These are phyloP conservation scores for Marsdenia floribunda DNA, from an alignment of 257 asterid species.

Conservation along the genomic window DNA sequence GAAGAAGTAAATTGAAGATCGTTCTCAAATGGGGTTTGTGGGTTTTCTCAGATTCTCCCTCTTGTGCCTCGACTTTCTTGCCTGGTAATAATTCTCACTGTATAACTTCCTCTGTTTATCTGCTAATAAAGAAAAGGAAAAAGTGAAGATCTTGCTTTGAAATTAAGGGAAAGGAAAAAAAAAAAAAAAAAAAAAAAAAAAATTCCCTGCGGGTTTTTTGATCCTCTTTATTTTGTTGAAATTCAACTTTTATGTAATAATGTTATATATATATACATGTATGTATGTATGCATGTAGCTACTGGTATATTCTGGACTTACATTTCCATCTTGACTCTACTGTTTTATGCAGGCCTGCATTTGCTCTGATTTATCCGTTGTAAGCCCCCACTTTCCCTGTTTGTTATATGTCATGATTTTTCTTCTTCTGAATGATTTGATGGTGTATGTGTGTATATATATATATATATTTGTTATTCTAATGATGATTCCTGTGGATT, in stretches of 20 bases:
- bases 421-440: neutral
- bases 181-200: neutral
- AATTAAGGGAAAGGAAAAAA: neutral
- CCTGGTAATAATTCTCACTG: constrained; percentile 30
- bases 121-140: too few species aligned
- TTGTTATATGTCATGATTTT: neutral
- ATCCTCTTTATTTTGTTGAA: neutral
- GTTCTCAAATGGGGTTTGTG: constrained; percentile 11
- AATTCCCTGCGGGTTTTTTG: neutral
- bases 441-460: neutral
- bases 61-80: constrained; percentile 27
- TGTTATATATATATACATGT: neutral
- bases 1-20: neutral
- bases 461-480: neutral
- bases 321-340: neutral
- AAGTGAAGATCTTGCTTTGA: neutral
- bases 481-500: constrained; percentile 6
- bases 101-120: neutral
- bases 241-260: neutral
- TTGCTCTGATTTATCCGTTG: constrained; percentile 48
- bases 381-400: constrained; percentile 16
- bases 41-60: constrained; percentile 28
- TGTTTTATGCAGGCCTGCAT: constrained; percentile 34
- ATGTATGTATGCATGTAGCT: constrained; percentile 10
- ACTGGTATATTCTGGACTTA: neutral